Base-by-base conservation (phyloP, 2,329 filamentous ascomycete species). In the Verticillium isaacii region DNA sequence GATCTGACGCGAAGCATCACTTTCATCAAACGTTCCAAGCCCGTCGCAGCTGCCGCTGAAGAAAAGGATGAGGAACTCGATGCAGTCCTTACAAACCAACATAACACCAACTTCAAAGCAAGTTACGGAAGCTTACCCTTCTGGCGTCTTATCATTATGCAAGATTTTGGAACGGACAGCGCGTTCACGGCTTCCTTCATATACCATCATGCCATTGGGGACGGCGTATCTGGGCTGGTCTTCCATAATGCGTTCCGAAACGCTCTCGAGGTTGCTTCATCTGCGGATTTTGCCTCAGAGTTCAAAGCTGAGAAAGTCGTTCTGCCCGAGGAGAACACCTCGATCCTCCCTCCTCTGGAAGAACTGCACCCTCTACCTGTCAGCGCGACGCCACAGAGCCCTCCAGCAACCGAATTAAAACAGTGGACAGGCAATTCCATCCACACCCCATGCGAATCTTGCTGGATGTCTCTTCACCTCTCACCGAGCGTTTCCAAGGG, bases 171-270 rank as follows among this genome's bases (percentile, higher is more conserved):
- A 9, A 61, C 68, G 36, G 19, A 65, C 2, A 66, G 60, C 2
- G 65, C 63, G 2, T 81, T 83, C 62, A 79, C 77, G 0, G 77
- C 74, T 1, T 69, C 68, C 2, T 82, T 80, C 68, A 70, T 81
- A 11, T 81, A 73, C 64, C 80, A 83, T 61, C 80, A 82, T 69
- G 77, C 75, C 2, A 70, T 82, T 58, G 76, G 75, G 2, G 80
- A 83, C 65, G 80, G 80, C 1, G 69, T 68, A 9, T 80, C 78
- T 0, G 78, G 76, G 0, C 72, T 79, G 32, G 71, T 76, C 0
- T 82, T 82, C 63, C 80, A 82, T 60, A 66, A 70, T 9, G 69
- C 72, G 0, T 78, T 83, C 41, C 71, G 76, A 5, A 64, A 67
- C 5, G 76, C 75, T 5, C 63, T 82, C 14, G 63, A 70, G 25